Percentiles rank a stretch among this genome's conserved stretches.
Conservation (phyloP, 768 basidiomycete genomes). For the Suillus weaverae region DNA sequence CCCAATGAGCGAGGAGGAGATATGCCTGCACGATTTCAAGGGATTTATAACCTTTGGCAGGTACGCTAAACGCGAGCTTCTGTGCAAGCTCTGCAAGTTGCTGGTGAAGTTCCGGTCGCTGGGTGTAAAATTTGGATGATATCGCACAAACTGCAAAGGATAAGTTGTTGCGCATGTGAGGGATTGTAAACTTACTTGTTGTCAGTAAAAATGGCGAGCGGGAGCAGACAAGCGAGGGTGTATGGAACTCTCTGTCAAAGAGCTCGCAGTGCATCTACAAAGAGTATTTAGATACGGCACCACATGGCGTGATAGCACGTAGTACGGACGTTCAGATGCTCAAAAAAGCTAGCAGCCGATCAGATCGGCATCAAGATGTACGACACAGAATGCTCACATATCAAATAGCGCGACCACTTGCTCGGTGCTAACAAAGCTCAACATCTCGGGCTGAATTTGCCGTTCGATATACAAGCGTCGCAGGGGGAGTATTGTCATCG, state of each 20-base stretch:
- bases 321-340: slow-evolving; percentile 65
- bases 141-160: slow-evolving; percentile 82
- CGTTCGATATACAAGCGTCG: slow-evolving; percentile 83
- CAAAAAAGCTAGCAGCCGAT: slow-evolving; percentile 58
- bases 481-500: slow-evolving; percentile 85
- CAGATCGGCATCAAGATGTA: slow-evolving; percentile 3
- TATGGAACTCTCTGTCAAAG: slow-evolving; percentile 87
- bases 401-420: slow-evolving; percentile 91
- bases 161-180: not conserved
- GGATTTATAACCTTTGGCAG: slow-evolving; percentile 87
- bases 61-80: slow-evolving; percentile 85
- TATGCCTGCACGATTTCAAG: slow-evolving; percentile 96
- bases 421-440: slow-evolving; percentile 82
- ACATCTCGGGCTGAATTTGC: slow-evolving; percentile 91
- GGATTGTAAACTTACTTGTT: slow-evolving; percentile 58
- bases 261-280: slow-evolving; percentile 74
- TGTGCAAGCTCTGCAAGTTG: slow-evolving; percentile 80
- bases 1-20: slow-evolving; percentile 84
- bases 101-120: slow-evolving; percentile 78
- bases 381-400: slow-evolving; percentile 57
- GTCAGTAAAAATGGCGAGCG: slow-evolving; percentile 95
- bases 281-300: slow-evolving; percentile 12
- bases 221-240: slow-evolving; percentile 89
- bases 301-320: slow-evolving; percentile 9
- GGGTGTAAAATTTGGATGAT: slow-evolving; percentile 84